phyloP scores from a whole-genome alignment of 805 yeast species.

The Blastobotrys attinorum region DNA sequence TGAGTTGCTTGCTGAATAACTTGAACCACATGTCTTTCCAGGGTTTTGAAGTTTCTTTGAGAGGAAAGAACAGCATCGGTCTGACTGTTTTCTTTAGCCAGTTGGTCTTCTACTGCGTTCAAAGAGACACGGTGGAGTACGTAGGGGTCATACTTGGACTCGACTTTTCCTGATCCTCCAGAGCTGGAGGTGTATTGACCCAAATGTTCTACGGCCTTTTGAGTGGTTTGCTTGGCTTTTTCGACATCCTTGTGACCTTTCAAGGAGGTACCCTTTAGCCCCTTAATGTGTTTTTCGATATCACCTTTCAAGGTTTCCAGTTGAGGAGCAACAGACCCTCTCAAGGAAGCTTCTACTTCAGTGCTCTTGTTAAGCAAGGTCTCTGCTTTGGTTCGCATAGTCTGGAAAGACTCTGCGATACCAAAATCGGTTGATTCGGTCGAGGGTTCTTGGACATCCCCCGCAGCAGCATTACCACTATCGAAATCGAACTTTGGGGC shows the following conservation, averaged over 20 bases:
- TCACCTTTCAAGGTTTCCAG: conserved; percentile 35
- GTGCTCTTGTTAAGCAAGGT: conserved; percentile 28
- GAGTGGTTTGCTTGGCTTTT: conserved; percentile 28
- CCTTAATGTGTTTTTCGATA: conserved; percentile 37
- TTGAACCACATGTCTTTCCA: conserved; percentile 38
- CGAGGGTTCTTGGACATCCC: not conserved
- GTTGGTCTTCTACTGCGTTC: conserved; percentile 34
- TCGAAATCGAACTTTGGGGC: conserved; percentile 29
- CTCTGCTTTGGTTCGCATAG: conserved; percentile 28
- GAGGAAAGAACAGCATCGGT: conserved; percentile 36
- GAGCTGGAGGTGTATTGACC: conserved; percentile 29
- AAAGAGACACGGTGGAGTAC: conserved; percentile 33
- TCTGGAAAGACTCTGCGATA: conserved; percentile 29
- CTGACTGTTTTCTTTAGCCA: conserved; percentile 39
- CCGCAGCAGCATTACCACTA: conserved; percentile 2
- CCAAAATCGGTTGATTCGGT: conserved; percentile 16
- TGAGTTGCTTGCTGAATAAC: conserved; percentile 35
- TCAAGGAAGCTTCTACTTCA: conserved; percentile 35
- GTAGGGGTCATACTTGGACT: conserved; percentile 40
- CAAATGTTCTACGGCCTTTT: conserved; percentile 34
- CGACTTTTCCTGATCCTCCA: conserved; percentile 25
- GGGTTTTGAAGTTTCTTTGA: conserved; percentile 34
- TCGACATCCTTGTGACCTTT: conserved; percentile 34
- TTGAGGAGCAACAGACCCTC: conserved; percentile 35
- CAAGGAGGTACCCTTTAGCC: conserved; percentile 29